Percentiles rank a stretch among this genome's conserved stretches.
phyloP scores from a whole-genome alignment of 2,329 filamentous ascomycete species.

The Myriosclerotinia duriaeana region DNA sequence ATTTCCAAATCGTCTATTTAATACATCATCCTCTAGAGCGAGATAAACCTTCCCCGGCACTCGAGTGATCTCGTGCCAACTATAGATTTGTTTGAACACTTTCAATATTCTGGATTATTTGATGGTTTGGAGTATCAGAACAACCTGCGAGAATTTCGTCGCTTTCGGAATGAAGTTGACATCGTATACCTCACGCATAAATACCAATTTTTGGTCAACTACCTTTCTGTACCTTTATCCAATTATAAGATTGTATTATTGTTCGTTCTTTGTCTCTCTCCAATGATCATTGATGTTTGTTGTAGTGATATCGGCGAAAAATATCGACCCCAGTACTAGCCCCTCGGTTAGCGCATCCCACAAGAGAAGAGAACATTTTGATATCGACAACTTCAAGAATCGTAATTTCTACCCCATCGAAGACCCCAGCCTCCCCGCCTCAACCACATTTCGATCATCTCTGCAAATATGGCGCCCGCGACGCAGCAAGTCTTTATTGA shows the following conservation, averaged over 20 bases:
- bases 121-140: too few species aligned
- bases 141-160: too few species aligned
- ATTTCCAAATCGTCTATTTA: too few species aligned
- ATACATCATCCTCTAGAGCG: too few species aligned
- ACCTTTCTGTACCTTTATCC: background rate
- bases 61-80: too few species aligned
- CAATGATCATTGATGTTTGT: background rate
- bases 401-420: constrained; percentile 24
- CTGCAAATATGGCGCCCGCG: constrained; percentile 33
- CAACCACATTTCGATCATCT: constrained; percentile 23
- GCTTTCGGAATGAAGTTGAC: too few species aligned
- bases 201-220: too few species aligned
- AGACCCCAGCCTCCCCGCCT: constrained; percentile 18
- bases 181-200: too few species aligned
- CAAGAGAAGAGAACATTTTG: constrained; percentile 25
- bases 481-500: constrained; percentile 69
- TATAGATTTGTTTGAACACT: too few species aligned
- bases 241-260: background rate
- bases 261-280: constrained; percentile 7
- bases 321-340: constrained; percentile 20
- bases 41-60: too few species aligned
- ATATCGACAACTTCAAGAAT: constrained; percentile 24
- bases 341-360: constrained; percentile 25
- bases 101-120: too few species aligned
- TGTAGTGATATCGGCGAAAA: constrained; percentile 1